Evolutionary conservation across 2,329 filamentous ascomycete genomes (phyloP), one percentile per base, ranked within the genome.

Genomic region (Stenocarpella maydis): DNA sequence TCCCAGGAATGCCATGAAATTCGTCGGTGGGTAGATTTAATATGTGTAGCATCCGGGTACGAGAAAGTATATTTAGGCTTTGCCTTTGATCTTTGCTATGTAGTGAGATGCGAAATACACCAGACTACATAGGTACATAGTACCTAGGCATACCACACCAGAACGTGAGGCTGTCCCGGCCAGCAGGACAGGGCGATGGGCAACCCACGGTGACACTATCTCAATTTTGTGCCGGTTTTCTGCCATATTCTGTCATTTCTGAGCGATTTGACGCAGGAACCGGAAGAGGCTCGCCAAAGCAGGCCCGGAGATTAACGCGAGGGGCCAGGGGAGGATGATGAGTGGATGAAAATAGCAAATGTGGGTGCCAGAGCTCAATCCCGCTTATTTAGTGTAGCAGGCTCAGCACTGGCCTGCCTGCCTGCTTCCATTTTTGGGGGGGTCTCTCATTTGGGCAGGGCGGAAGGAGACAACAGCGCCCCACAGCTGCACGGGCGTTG

Each of bases 221-320:
- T 49, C 47, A 49, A 49, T 37, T 37, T 14, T 37, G 43, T n/a
- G 43, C 24, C 6, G 37, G 45, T 34, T 37, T 37, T 37, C 55
- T 61, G 55, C 47, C 55, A 47, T 47, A 17, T 37, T 49, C 58
- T 63, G 58, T 63, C 58, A 63, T 49, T 63, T 63, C 41, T 63
- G 58, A 63, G 58, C 58, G 58, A 63, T 63, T 63, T 49, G 58
- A 63, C 58, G 58, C 58, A 63, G 43, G 58, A 63, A 49, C 58
- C 58, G 58, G 58, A 49, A 49, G 41, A 63, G 58, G 43, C 41
- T 49, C 58, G 58, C 43, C 58, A 49, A 63, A 49, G 58, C 58
- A 63, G 28, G 43, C 1, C 15, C 58, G 58, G 58, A 63, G 58
- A 63, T 63, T 63, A 63, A 63, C 28, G 58, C 19, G 58, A 37